A percentile compares a stretch with the other conserved stretches of the same genome.
These are phyloP conservation scores for Puya raimondii DNA, from an alignment of 176 grass and related monocot genomes.

Conservation along the genomic window DNA sequence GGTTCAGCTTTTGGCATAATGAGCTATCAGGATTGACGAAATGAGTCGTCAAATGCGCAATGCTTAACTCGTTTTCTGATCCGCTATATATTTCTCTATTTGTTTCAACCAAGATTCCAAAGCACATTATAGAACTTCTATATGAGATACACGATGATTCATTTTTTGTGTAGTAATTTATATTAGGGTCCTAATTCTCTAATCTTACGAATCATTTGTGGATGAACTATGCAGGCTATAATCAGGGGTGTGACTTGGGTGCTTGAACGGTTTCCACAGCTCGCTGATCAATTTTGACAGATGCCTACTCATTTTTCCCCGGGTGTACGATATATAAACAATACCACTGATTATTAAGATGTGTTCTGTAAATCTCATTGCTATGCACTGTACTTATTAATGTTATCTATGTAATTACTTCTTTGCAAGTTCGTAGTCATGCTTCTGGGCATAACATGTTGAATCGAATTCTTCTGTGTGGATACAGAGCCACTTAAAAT, in stretches of 20 bases:
- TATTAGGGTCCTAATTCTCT: too few species aligned
- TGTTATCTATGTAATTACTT: too few species aligned
- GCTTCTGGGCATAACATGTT: too few species aligned
- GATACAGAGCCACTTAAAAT: too few species aligned
- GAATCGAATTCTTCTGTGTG: too few species aligned
- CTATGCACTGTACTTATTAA: too few species aligned
- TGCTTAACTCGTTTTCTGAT: not conserved
- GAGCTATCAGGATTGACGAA: not conserved
- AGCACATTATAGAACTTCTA: too few species aligned
- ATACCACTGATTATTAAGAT: not conserved
- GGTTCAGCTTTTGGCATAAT: not conserved
- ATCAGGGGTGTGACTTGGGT: conserved; percentile 68
- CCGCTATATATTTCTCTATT: not conserved
- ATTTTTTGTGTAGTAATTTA: too few species aligned
- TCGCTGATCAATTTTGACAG: conserved; percentile 31
- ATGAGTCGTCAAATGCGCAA: not conserved
- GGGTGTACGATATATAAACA: conserved; percentile 1
- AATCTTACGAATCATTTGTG: too few species aligned
- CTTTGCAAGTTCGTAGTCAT: too few species aligned
- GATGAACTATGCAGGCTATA: conserved; percentile 30
- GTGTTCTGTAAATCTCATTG: not conserved
- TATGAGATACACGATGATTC: too few species aligned
- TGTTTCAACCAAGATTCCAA: not conserved
- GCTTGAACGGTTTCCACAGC: conserved; percentile 54
- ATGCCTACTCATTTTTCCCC: conserved; percentile 10